phyloP scores from a whole-genome alignment of 208 protist genomes.

The Trypanosoma theileri region DNA sequence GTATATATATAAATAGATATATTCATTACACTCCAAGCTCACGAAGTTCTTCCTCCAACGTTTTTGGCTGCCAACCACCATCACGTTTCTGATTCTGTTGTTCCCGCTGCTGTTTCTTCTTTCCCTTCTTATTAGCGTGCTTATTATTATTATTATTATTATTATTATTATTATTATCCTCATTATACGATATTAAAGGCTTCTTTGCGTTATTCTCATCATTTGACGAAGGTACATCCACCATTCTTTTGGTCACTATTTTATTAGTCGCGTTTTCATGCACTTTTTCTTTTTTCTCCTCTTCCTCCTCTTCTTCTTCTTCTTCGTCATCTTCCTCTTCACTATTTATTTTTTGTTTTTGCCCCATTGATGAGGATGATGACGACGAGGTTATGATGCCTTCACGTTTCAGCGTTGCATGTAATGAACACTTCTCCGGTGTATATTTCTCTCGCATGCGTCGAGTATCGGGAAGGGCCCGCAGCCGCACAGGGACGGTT shows the following conservation, averaged over 20 bases:
- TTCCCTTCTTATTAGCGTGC: conserved; percentile 19
- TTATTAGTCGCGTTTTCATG: neutral
- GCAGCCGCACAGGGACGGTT: conserved; percentile 65
- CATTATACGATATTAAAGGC: too few relatives aligned
- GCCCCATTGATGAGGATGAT: neutral
- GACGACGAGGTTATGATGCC: neutral
- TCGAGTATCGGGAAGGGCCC: conserved; percentile 56
- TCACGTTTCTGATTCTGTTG: neutral
- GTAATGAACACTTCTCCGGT: conserved; percentile 64
- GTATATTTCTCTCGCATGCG: conserved; percentile 82
- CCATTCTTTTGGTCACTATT: too few relatives aligned
- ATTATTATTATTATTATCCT: neutral
- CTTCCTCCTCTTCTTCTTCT: neutral
- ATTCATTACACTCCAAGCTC: conserved; percentile 15
- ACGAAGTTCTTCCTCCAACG: conserved; percentile 23
- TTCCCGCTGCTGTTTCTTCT: neutral
- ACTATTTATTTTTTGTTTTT: neutral
- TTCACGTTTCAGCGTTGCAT: conserved; percentile 70
- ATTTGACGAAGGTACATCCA: too few relatives aligned
- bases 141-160: conserved; percentile 14
- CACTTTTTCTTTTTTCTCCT: conserved; percentile 9
- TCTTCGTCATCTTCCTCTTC: neutral
- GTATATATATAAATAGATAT: too few relatives aligned
- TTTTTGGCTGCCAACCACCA: neutral
- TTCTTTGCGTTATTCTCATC: too few relatives aligned